These are phyloP conservation scores for Skeletonema costatum DNA, from an alignment of 108 stramenopile species.

Conservation along the genomic window DNA sequence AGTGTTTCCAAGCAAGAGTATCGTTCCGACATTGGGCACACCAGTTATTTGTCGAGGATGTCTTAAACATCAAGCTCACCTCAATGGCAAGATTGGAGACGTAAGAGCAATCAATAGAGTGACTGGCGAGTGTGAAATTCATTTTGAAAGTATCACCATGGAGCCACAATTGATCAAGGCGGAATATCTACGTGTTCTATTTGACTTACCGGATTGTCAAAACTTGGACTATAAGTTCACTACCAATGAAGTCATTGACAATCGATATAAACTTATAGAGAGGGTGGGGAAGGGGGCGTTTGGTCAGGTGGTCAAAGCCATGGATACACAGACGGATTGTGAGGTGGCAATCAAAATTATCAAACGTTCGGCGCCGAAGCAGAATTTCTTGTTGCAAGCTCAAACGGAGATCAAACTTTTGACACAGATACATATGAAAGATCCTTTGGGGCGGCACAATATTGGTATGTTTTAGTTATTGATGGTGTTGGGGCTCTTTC, in stretches of 20 bases:
- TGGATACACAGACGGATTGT: constrained; percentile 64
- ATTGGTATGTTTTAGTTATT: constrained; percentile 59
- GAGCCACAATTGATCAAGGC: too few species aligned
- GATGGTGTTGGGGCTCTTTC: neutral
- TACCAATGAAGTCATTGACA: constrained; percentile 77
- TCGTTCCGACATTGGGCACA: too few species aligned
- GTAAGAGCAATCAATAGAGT: too few species aligned
- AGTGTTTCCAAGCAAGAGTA: too few species aligned
- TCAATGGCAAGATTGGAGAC: too few species aligned
- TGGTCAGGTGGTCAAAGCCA: constrained; percentile 93
- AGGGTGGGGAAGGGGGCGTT: constrained; percentile 97
- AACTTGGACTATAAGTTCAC: constrained; percentile 95
- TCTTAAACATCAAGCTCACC: too few species aligned
- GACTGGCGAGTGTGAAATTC: too few species aligned
- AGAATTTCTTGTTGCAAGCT: constrained; percentile 96
- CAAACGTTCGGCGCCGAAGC: constrained; percentile 77
- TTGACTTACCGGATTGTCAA: constrained; percentile 11
- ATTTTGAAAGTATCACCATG: too few species aligned
- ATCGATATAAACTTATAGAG: constrained; percentile 89
- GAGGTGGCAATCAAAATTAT: constrained; percentile 99
- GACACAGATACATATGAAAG: constrained; percentile 67
- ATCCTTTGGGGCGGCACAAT: constrained; percentile 81
- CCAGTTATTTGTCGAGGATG: too few species aligned
- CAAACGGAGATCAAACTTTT: constrained; percentile 96
- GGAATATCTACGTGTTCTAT: too few species aligned